Percentiles rank a stretch among this genome's conserved stretches.
Evolutionary conservation across 768 basidiomycete species (phyloP).

Genomic region (Panus rudis): DNA sequence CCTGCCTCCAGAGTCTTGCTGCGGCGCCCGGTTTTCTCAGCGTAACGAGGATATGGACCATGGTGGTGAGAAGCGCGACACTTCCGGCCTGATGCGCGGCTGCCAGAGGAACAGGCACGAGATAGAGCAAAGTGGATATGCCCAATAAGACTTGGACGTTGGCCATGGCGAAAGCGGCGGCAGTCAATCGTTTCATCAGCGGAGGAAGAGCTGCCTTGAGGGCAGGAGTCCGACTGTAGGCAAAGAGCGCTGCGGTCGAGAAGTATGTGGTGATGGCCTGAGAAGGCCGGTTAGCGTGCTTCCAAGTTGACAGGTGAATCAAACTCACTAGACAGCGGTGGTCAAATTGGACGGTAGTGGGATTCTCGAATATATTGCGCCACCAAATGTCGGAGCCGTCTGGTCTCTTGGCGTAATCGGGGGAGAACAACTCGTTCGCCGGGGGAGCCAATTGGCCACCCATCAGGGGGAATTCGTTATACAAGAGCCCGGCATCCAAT

Average conservation of each 20-base stretch:
- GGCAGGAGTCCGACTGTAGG: slow-evolving; percentile 46
- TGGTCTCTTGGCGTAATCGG: slow-evolving; percentile 59
- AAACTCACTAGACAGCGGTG: slow-evolving; percentile 81
- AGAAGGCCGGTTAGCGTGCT: slow-evolving; percentile 4
- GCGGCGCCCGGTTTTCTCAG: slow-evolving; percentile 64
- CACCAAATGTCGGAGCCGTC: slow-evolving; percentile 84
- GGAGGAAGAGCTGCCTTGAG: slow-evolving; percentile 51
- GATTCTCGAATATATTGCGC: slow-evolving; percentile 96
- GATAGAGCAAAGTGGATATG: slow-evolving; percentile 78
- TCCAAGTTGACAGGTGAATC: neutral
- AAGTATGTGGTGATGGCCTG: slow-evolving; percentile 85
- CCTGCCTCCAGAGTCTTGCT: slow-evolving; percentile 53
- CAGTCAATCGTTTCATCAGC: slow-evolving; percentile 42
- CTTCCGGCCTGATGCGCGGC: slow-evolving; percentile 95
- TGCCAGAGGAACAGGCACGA: slow-evolving; percentile 89
- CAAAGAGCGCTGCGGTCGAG: slow-evolving; percentile 56
- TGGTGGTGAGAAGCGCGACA: slow-evolving; percentile 75
- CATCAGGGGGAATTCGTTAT: slow-evolving; percentile 98
- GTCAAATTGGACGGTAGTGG: slow-evolving; percentile 95
- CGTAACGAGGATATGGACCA: slow-evolving; percentile 69
- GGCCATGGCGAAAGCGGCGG: slow-evolving; percentile 67
- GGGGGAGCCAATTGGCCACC: slow-evolving; percentile 83
- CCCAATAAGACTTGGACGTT: slow-evolving; percentile 78
- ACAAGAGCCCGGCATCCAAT: slow-evolving; percentile 91
- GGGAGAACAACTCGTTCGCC: slow-evolving; percentile 70